These are phyloP conservation scores for Physcomitrellopsis africana DNA, from an alignment of 225 moss, liverwort and hornwort species.

Conservation along the genomic window DNA sequence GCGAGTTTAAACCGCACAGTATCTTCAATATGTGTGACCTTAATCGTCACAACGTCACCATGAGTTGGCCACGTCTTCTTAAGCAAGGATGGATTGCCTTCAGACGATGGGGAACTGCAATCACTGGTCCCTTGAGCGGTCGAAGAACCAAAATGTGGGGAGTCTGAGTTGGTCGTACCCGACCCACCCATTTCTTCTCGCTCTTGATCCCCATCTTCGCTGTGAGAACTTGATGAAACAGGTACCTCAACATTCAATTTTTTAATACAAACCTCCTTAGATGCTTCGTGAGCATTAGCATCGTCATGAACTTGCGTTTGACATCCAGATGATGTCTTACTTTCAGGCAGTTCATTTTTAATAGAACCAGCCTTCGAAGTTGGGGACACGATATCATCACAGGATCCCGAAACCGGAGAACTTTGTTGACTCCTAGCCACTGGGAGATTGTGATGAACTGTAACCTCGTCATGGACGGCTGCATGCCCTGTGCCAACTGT, in stretches of 20 bases:
- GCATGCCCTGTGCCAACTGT: constrained; percentile 13
- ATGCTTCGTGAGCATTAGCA: constrained; percentile 46
- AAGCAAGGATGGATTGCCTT: constrained; percentile 42
- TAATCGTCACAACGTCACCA: constrained; percentile 58
- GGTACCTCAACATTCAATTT: constrained; percentile 32
- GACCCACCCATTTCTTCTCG: constrained; percentile 44
- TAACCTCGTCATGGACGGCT: not conserved
- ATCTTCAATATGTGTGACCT: constrained; percentile 66
- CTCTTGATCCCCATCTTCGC: constrained; percentile 49
- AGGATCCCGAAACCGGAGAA: constrained; percentile 22
- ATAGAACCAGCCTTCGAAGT: constrained; percentile 9
- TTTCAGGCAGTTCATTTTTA: constrained; percentile 23
- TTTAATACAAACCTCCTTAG: constrained; percentile 31
- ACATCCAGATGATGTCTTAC: constrained; percentile 26
- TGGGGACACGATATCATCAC: constrained; percentile 16
- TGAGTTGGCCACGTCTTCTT: constrained; percentile 51
- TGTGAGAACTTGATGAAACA: constrained; percentile 40
- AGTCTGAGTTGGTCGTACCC: constrained; percentile 45
- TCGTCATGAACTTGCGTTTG: constrained; percentile 54
- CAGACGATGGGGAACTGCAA: constrained; percentile 75
- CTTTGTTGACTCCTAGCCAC: not conserved
- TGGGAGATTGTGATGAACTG: not conserved
- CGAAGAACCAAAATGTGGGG: constrained; percentile 65
- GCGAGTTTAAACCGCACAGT: constrained; percentile 78
- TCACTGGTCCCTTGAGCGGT: constrained; percentile 63